Base-by-base conservation (phyloP, 2,329 filamentous ascomycete genomes). In the Fusarium armeniacum region DNA sequence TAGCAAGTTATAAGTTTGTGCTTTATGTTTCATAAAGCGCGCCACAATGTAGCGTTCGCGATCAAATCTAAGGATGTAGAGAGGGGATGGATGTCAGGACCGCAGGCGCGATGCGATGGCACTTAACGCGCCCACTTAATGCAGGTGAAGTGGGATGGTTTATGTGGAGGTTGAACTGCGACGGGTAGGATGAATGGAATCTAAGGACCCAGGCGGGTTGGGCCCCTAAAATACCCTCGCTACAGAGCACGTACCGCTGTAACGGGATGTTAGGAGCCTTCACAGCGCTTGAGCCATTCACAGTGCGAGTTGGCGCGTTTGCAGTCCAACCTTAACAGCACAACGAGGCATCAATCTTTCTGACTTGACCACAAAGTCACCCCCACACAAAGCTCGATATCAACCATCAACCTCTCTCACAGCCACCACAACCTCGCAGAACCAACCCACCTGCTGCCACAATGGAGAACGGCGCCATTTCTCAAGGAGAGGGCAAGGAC, bases 401-500 rank as follows among this genome's bases (percentile, higher is more conserved):
- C 62, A 60, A 61, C 62, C 56, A 62, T 43, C 50, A 55, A 56
- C 51, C 44, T 57, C 56, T 38, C 54, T 20, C 32, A 63, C 16
- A 36, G n/a, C 30, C 35, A 36, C 35, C 43, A 49, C 65, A 66
- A 50, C 66, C 32, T 40, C 54, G 46, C 52, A 49, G 40, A 36
- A 35, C 41, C 32, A 44, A 33, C 32, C 41, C 22, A 28, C 44
- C 44, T 35, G 35, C 43, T 18, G 33, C 62, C 55, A 80, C 69
- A 65, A 96, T 94, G 93, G 93, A 94, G 82, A 95, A 94, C 84
- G 89, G 88, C 66, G 85, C 85, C 67, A 82, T 82, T 65, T 81
- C 82, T 32, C 87, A 89, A 77, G 81, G 82, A 62, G 93, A 96
- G 81, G 92, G 93, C 68, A 95, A 93, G 80, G 96, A 99, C 80